phyloP scores from a whole-genome alignment of 768 basidiomycete genomes.

The Termitomyces sp. region DNA sequence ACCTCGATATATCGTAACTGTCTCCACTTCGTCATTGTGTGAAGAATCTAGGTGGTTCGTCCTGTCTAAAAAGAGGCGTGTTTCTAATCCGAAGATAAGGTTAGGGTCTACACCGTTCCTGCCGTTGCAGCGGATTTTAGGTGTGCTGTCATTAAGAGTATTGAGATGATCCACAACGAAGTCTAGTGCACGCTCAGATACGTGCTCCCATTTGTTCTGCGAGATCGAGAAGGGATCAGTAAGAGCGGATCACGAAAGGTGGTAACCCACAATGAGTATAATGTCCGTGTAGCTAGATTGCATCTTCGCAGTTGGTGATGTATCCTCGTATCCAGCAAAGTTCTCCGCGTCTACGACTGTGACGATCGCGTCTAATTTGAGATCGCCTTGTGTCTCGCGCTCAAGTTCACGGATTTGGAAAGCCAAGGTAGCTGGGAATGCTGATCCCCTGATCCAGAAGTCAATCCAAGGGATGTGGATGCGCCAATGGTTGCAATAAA shows the following conservation, averaged over 20 bases:
- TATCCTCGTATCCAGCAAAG: conserved; percentile 91
- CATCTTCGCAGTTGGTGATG: conserved; percentile 88
- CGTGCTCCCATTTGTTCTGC: conserved; percentile 92
- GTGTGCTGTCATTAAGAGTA: conserved; percentile 88
- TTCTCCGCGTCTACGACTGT: conserved; percentile 93
- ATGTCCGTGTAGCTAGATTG: conserved; percentile 95
- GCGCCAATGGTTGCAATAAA: too few species aligned
- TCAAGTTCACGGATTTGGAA: conserved; percentile 93
- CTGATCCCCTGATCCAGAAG: conserved; percentile 68
- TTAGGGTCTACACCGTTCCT: conserved; percentile 69
- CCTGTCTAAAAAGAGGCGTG: conserved; percentile 61
- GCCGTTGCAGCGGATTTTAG: conserved; percentile 72
- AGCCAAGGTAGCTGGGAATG: conserved; percentile 93
- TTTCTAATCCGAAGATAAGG: conserved; percentile 87
- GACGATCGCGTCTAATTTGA: conserved; percentile 86
- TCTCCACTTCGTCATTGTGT: conserved; percentile 88
- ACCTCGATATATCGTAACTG: conserved; percentile 59
- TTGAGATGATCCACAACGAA: conserved; percentile 82
- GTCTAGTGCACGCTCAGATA: conserved; percentile 77
- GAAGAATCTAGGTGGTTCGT: conserved; percentile 21
- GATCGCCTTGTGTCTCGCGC: conserved; percentile 65
- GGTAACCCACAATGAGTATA: conserved; percentile 67
- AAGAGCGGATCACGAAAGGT: neutral
- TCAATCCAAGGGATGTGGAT: neutral
- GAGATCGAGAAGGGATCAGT: neutral